Evolutionary conservation across 306 rosid species (phyloP).

Genomic region (Malus fusca): DNA sequence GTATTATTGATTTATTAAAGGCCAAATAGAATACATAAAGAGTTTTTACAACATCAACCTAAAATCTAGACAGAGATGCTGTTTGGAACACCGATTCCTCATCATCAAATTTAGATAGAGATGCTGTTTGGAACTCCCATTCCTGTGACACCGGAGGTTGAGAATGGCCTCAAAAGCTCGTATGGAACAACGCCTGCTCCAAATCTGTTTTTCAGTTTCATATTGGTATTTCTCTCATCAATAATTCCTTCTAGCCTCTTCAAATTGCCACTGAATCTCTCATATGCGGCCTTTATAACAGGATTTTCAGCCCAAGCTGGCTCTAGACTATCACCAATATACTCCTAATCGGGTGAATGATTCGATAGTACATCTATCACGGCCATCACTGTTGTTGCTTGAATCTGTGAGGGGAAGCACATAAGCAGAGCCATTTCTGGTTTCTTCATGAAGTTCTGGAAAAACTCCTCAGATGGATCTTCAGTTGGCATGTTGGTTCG

Average conservation of each 20-base stretch:
- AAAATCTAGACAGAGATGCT: slow-evolving; percentile 16
- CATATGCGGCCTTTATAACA: slow-evolving; percentile 25
- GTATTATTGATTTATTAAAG: not conserved
- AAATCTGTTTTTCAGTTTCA: slow-evolving; percentile 18
- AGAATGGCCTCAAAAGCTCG: slow-evolving; percentile 35
- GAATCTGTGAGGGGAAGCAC: slow-evolving; percentile 34
- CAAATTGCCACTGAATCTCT: slow-evolving; percentile 16
- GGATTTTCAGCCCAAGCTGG: slow-evolving; percentile 26
- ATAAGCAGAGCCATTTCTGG: slow-evolving; percentile 23
- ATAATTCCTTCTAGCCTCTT: slow-evolving; percentile 19
- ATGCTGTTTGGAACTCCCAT: slow-evolving; percentile 33
- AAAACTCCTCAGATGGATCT: slow-evolving; percentile 16
- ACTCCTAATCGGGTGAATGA: slow-evolving; percentile 37
- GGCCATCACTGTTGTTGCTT: slow-evolving; percentile 30
- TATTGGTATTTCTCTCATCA: slow-evolving; percentile 24
- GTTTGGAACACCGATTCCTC: slow-evolving; percentile 27
- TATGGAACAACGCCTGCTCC: slow-evolving; percentile 36
- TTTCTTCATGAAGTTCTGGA: slow-evolving; percentile 11
- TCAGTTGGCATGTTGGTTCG: slow-evolving; percentile 27
- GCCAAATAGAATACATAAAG: not conserved
- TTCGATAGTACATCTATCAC: slow-evolving; percentile 24
- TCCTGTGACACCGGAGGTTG: slow-evolving; percentile 26
- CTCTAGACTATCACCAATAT: slow-evolving; percentile 21
- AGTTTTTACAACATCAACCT: not conserved
- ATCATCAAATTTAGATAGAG: slow-evolving; percentile 2